Evolutionary conservation across 352 stramenopile species (phyloP).

Genomic region (Peronospora farinosa): DNA sequence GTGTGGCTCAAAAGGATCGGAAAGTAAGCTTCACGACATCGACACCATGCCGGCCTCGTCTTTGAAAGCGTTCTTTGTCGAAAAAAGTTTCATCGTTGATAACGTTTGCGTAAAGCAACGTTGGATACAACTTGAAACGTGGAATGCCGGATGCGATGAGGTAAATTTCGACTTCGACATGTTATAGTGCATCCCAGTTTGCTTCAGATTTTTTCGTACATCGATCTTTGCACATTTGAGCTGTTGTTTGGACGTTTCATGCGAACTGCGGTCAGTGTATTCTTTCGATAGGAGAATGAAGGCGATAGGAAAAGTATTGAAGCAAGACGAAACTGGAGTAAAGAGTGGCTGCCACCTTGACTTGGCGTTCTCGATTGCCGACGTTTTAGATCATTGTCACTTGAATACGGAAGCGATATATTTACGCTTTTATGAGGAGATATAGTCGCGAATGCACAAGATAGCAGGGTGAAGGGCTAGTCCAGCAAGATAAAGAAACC

Average conservation of each 20-base stretch:
- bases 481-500: constrained; percentile 28
- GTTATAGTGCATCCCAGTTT: constrained; percentile 35
- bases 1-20: too few species aligned
- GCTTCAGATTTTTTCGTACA: constrained; percentile 37
- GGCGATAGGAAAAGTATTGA: constrained; percentile 87
- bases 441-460: constrained; percentile 4
- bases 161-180: constrained; percentile 38
- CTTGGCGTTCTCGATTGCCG: constrained; percentile 80
- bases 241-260: too few species aligned
- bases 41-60: too few species aligned
- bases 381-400: constrained; percentile 91
- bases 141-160: too few species aligned
- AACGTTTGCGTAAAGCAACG: too few species aligned
- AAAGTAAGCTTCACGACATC: too few species aligned
- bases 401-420: constrained; percentile 79
- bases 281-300: constrained; percentile 90
- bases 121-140: too few species aligned
- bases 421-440: constrained; percentile 52
- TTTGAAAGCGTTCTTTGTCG: too few species aligned
- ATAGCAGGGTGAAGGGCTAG: constrained; percentile 24
- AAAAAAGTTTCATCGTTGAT: too few species aligned
- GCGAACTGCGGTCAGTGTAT: constrained; percentile 89
- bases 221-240: constrained; percentile 92
- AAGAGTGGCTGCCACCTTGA: constrained; percentile 83
- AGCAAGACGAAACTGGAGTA: constrained; percentile 85